Evolutionary conservation across 176 grass and related monocot species (phyloP), one percentile per base, ranked within the genome.

Genomic region (Chrysopogon serrulatus): DNA sequence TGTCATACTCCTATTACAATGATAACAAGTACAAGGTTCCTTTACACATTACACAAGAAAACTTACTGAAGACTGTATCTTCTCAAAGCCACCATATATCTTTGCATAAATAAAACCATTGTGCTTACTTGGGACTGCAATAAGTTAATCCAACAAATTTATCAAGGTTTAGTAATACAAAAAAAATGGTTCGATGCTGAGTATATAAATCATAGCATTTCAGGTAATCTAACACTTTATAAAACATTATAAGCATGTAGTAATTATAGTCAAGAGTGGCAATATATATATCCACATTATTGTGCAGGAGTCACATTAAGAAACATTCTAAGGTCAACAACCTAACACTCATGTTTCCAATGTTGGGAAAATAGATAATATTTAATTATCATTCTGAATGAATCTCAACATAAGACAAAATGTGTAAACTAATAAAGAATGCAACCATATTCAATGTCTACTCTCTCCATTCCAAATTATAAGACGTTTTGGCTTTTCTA

Each of bases 91-190:
- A 89, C 96, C 96, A 79, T 96, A 96, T 74, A 99, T 94, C 78
- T 99, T 99, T 76, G 89, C 96, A 87, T 99, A 96, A 85, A 99
- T 92, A 78, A 96, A 99, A 80, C 96, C 91, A 79, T 89, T 99
- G 74, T 96, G 85, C 79, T 88, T 68, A 53, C 21, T 67, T 71
- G 89, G 91, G 89, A 71, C 96, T 99, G 86, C 48, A 74, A 89
- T 32, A 90, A 78, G 65, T 54, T 68, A 24, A 83, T 44, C 63
- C 51, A 80, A 74, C 8, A 79, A 49, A 59, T 23, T 66, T 33
- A 67, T 36, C 68, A 72, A 72, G 23, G 27, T 83, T 68, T 73
- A 56, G 81, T 40, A 59, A 72, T 8, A 23, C n/a, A n/a, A n/a
- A n/a, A n/a, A 71, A 23, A 65, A 65, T 31, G 36, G 49, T 35